Base-by-base conservation (phyloP, 2,329 filamentous ascomycete genomes). In the Fusarium virguliforme region DNA sequence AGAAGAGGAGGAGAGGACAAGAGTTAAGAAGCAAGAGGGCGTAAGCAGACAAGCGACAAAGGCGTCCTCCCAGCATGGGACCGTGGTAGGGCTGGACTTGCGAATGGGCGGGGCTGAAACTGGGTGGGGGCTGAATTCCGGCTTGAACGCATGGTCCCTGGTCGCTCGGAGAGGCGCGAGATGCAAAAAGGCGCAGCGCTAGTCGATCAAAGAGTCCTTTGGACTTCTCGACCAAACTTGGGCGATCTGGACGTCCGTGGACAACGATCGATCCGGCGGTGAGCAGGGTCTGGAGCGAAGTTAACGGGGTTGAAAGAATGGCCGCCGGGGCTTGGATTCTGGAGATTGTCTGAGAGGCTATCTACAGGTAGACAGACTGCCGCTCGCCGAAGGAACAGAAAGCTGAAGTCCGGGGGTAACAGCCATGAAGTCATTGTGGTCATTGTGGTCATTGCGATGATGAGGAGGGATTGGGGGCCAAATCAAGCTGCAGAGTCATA, bases 71-170 rank as follows among this genome's bases (percentile, higher is more conserved):
- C 18, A 8, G 54, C 51, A 61, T 56, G 50, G 67, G 53, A 63
- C 32, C 56, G 53, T 55, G 67, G 68, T 76, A 76, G 74, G 74
- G 74, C 74, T 76, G 74, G 72, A 61, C 32, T 54, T 60, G 10
- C 51, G 35, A 53, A 50, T 54, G 62, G 62, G 63, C 38, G 73
- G 71, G 70, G 68, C 74, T 73, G 61, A 65, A 64, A 59, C 62
- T 50, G 24, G 59, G 69, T 70, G 65, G 71, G 73, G 67, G 63
- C 64, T 35, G 40, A 66, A 62, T 26, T 40, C 41, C 53, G 13
- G 34, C 26, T 57, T 24, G 38, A 38, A 38, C 12, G 50, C 60
- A 62, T 59, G 60, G 67, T 51, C 60, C 65, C 60, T 56, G 53
- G 57, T 41, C 50, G 6, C 15, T 46, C 10, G 40, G 12, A 34